A percentile compares a stretch with the other conserved stretches of the same genome.
These are phyloP conservation scores for Fusarium sp. DNA, from an alignment of 2,329 filamentous ascomycete species.

Conservation along the genomic window DNA sequence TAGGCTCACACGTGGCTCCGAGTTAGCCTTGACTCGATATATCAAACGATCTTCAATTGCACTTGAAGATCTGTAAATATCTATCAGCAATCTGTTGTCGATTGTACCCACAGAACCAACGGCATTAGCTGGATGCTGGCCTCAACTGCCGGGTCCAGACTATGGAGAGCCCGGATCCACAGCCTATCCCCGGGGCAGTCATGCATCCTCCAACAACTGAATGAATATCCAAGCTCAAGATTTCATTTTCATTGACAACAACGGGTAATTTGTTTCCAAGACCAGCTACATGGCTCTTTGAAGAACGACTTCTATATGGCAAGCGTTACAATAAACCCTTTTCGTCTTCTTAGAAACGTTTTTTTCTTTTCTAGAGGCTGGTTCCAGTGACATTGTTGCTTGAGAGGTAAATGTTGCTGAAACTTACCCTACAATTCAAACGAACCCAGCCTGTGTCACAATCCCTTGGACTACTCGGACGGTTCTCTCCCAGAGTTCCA, in stretches of 20 bases:
- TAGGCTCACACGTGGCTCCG: not conserved
- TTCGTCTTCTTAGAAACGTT: not conserved
- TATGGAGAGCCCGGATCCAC: not conserved
- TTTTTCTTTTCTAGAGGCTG: too few relatives aligned
- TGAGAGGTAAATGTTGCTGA: not conserved
- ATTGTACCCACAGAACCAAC: constrained; percentile 8
- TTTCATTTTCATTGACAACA: not conserved
- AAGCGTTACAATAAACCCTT: too few relatives aligned
- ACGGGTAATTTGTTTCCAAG: not conserved
- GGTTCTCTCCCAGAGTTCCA: not conserved
- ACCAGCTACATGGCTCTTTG: not conserved
- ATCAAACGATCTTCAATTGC: not conserved
- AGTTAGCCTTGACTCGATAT: not conserved
- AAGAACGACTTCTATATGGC: too few relatives aligned
- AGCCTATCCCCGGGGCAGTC: not conserved
- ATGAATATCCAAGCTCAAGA: not conserved
- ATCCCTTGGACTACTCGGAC: not conserved
- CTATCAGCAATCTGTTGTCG: not conserved
- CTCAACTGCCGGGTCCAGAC: constrained; percentile 11
- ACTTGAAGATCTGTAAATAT: not conserved
- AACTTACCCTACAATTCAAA: not conserved
- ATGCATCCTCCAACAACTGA: not conserved
- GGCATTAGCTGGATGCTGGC: not conserved
- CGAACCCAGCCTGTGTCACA: not conserved
- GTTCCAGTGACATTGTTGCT: not conserved